phyloP scores from a whole-genome alignment of 2,329 filamentous ascomycete genomes.

The Didymella segeticola region DNA sequence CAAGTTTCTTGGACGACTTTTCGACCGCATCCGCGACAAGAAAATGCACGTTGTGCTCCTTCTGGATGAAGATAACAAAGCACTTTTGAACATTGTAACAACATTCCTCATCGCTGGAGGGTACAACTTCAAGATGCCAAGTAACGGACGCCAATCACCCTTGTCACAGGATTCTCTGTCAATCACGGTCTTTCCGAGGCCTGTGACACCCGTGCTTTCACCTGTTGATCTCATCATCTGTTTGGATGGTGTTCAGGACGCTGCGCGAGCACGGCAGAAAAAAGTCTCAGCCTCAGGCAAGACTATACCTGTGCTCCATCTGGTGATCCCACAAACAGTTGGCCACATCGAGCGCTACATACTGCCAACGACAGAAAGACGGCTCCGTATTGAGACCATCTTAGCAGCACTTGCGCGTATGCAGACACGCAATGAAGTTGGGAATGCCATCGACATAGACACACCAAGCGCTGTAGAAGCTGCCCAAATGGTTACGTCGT shows the following conservation, averaged over 20 bases:
- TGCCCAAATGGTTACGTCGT: conserved; percentile 36
- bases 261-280: conserved; percentile 32
- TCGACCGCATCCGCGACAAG: conserved; percentile 28
- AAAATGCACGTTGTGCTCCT: conserved; percentile 41
- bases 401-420: conserved; percentile 42
- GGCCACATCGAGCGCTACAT: conserved; percentile 55
- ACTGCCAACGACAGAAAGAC: conserved; percentile 19
- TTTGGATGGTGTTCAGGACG: conserved; percentile 45
- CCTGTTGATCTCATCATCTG: conserved; percentile 51
- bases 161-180: conserved; percentile 24
- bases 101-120: conserved; percentile 33
- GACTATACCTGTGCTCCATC: conserved; percentile 43
- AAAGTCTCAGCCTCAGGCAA: conserved; percentile 24
- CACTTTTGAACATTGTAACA: conserved; percentile 36
- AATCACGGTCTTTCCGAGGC: conserved; percentile 47
- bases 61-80: conserved; percentile 29
- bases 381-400: conserved; percentile 44
- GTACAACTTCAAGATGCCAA: conserved; percentile 36
- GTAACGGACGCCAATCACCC: conserved; percentile 18
- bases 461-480: conserved; percentile 32
- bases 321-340: conserved; percentile 51
- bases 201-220: conserved; percentile 25
- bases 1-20: conserved; percentile 35
- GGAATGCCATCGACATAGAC: conserved; percentile 42
- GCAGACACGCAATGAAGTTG: conserved; percentile 38